Conservation (phyloP, 2,329 filamentous ascomycete species). For the Fusarium chlamydosporum region DNA sequence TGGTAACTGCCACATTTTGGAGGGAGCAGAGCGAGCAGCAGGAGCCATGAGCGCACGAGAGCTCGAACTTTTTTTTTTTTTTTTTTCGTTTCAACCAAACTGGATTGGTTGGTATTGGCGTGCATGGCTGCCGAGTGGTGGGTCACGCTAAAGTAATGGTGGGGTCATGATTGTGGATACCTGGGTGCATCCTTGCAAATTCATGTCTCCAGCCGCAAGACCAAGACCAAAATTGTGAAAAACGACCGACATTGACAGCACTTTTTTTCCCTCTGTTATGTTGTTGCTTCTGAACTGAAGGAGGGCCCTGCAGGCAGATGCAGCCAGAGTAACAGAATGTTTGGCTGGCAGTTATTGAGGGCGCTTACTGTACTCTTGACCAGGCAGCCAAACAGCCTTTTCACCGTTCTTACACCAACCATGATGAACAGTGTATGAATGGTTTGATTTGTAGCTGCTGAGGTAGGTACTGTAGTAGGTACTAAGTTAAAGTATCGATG, state of each 20-base stretch:
- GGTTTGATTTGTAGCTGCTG: not conserved
- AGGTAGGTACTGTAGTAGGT: too few species aligned
- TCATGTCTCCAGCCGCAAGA: conserved; percentile 39
- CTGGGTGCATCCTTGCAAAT: conserved; percentile 39
- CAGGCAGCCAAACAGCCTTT: conserved; percentile 27
- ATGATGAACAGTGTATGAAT: conserved; percentile 6
- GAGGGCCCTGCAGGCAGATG: conserved; percentile 25
- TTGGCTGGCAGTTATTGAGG: conserved; percentile 13
- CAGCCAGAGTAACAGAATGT: conserved; percentile 11
- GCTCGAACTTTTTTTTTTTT: conserved; percentile 55
- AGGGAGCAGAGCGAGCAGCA: conserved; percentile 20
- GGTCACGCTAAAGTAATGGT: conserved; percentile 51
- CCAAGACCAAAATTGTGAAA: conserved; percentile 32
- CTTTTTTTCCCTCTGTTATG: conserved; percentile 14
- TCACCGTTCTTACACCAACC: not conserved
- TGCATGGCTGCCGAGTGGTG: conserved; percentile 56
- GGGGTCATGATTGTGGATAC: conserved; percentile 45
- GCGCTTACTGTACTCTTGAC: conserved; percentile 34
- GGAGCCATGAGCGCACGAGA: conserved; percentile 50
- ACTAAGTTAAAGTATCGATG: conserved; percentile 17
- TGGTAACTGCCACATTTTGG: conserved; percentile 28
- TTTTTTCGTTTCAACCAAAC: conserved; percentile 49
- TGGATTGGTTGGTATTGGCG: conserved; percentile 54
- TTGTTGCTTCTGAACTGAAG: conserved; percentile 13
- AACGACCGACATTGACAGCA: conserved; percentile 17